Evolutionary conservation across 2,329 filamentous ascomycete genomes (phyloP), one percentile per base, ranked within the genome.

Genomic region (Fusarium sp.): DNA sequence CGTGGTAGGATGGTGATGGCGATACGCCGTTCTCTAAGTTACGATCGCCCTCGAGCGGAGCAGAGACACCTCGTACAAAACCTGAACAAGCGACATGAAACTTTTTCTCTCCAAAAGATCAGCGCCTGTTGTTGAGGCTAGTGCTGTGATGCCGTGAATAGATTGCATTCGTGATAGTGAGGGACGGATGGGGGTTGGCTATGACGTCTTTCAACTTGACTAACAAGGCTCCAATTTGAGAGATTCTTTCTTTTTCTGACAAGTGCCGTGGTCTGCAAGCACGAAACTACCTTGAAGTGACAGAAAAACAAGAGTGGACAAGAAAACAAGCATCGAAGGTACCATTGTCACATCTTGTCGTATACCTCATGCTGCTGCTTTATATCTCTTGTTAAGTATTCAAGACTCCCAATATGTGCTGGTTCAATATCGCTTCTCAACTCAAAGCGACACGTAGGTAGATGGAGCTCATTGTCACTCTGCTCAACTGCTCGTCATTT

Each of bases 341-440:
- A 67, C 66, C 54, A 61, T 61, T 57, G 49, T 55, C 68, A 57
- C 64, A 49, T 44, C 57, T 62, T 58, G 53, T 46, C 59, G 62
- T 56, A 54, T 45, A 73, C 62, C 65, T 63, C 64, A 62, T 51
- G 49, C 36, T 55, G 57, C 50, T 60, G 63, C 62, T 74, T 74
- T 74, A 74, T 74, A 74, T 70, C 68, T 58, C 59, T 39, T 43
- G 46, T n/a, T 36, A 74, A 57, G 72, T 74, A 74, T 72, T 62
- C 52, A 54, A 45, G 67, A 74, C 70, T 73, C 68, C 34, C 55
- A 49, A 50, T 56, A 58, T 52, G 43, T 61, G 53, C 58, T 69
- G 62, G 33, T 57, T 55, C 49, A 58, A 57, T 53, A 62, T 58
- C 65, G 50, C 65, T 64, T 62, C 65, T 59, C 57, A 67, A 72